Percentiles rank a stretch among this genome's conserved stretches.
These are phyloP conservation scores for Helenozyma baotianmanensis DNA, from an alignment of 805 yeast genomes.

Conservation along the genomic window DNA sequence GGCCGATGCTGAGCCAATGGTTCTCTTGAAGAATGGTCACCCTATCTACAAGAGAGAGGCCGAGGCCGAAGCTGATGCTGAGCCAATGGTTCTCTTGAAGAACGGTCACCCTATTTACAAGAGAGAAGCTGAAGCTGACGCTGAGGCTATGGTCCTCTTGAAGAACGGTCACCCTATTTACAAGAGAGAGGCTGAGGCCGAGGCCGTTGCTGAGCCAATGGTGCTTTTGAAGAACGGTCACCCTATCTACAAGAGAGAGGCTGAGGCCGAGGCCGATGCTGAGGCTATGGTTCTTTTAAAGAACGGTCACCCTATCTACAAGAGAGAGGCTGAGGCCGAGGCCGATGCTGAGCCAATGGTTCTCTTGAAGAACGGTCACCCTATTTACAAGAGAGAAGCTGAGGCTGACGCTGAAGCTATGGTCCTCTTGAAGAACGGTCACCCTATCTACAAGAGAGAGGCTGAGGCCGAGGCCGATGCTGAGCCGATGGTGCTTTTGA, in stretches of 20 bases:
- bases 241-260: slow-evolving; percentile 10
- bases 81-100: slow-evolving; percentile 5
- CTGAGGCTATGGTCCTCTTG: slow-evolving; percentile 6
- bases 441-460: slow-evolving; percentile 10
- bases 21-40: slow-evolving; percentile 7
- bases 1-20: slow-evolving; percentile 8
- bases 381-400: slow-evolving; percentile 11
- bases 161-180: slow-evolving; percentile 11
- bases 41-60: slow-evolving; percentile 13
- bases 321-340: slow-evolving; percentile 15
- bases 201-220: slow-evolving; percentile 1
- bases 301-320: slow-evolving; percentile 11
- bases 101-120: slow-evolving; percentile 11
- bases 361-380: slow-evolving; percentile 8
- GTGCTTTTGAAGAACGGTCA: slow-evolving; percentile 3
- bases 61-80: slow-evolving; percentile 10
- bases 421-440: slow-evolving; percentile 2
- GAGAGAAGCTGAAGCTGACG: slow-evolving; percentile 15
- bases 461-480: slow-evolving; percentile 11
- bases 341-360: slow-evolving; percentile 7
- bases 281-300: slow-evolving; percentile 3
- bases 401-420: slow-evolving; percentile 5
- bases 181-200: slow-evolving; percentile 9
- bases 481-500: slow-evolving; percentile 4
- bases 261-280: slow-evolving; percentile 11